Evolutionary conservation across 345 rosid genomes (phyloP).

Genomic region (Dipteronia sinensis): DNA sequence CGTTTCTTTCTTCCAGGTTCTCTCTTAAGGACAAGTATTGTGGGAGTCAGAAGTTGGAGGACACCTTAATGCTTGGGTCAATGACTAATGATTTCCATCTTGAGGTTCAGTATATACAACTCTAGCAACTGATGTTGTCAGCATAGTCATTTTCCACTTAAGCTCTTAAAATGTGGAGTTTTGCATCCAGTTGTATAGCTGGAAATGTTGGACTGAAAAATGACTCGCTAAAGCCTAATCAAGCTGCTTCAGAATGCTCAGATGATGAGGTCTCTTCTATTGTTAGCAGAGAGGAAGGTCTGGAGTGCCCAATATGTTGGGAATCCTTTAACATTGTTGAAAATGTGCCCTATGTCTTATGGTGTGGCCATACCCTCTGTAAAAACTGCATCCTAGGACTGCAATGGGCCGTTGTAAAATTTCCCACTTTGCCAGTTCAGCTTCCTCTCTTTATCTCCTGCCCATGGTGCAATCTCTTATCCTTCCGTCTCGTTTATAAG

Average conservation of each 20-base stretch:
- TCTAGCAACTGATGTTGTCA: slow-evolving; percentile 12
- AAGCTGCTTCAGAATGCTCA: slow-evolving; percentile 58
- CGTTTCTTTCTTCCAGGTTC: slow-evolving; percentile 20
- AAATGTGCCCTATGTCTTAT: slow-evolving; percentile 80
- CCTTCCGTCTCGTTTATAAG: slow-evolving; percentile 72
- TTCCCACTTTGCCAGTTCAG: slow-evolving; percentile 75
- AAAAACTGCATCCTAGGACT: slow-evolving; percentile 83
- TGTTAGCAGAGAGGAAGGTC: slow-evolving; percentile 66
- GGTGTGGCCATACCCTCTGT: slow-evolving; percentile 96
- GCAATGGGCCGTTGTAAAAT: slow-evolving; percentile 73
- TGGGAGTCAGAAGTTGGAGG: not conserved
- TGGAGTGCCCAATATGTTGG: slow-evolving; percentile 92
- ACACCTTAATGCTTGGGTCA: slow-evolving; percentile 4
- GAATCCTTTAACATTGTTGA: slow-evolving; percentile 94
- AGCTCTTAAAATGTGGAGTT: slow-evolving; percentile 56
- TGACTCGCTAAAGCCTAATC: slow-evolving; percentile 34
- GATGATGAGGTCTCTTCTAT: slow-evolving; percentile 68
- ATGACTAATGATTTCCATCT: slow-evolving; percentile 14
- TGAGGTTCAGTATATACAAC: slow-evolving; percentile 16
- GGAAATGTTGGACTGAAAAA: slow-evolving; percentile 43
- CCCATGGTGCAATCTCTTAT: slow-evolving; percentile 88
- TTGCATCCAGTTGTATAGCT: slow-evolving; percentile 51
- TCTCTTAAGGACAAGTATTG: not conserved
- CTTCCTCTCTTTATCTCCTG: slow-evolving; percentile 89
- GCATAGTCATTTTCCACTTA: slow-evolving; percentile 2